Conservation (phyloP, 371 early-diverging fungal genomes). For the Dichotomocladium elegans region DNA sequence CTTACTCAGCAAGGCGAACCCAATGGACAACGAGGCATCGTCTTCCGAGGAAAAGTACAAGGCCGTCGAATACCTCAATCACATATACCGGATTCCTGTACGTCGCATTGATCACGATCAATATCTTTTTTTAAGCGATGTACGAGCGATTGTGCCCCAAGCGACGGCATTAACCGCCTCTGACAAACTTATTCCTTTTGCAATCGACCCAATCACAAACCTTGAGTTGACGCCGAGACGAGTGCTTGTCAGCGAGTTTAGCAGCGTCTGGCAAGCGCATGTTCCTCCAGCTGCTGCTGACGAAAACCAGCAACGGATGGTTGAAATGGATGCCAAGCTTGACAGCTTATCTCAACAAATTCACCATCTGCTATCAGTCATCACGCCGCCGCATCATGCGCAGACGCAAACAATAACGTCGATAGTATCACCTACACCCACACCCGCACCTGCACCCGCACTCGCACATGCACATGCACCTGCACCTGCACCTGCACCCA, state of each 20-base stretch:
- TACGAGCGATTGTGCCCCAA: constrained; percentile 30
- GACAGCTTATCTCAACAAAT: constrained; percentile 22
- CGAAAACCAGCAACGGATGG: constrained; percentile 4
- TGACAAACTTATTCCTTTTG: constrained; percentile 37
- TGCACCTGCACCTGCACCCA: neutral
- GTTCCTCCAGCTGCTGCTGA: constrained; percentile 18
- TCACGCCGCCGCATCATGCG: no score
- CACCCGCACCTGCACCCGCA: neutral
- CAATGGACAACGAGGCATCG: constrained; percentile 12
- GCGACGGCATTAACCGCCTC: constrained; percentile 35
- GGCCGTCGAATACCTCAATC: constrained; percentile 26
- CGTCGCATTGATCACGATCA: constrained; percentile 24
- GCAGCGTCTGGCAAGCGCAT: constrained; percentile 33
- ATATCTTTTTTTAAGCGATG: constrained; percentile 31
- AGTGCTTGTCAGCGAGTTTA: constrained; percentile 17
- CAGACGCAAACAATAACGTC: neutral
- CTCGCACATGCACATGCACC: neutral
- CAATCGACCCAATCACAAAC: constrained; percentile 18
- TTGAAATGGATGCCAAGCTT: constrained; percentile 25
- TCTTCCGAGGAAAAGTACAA: constrained; percentile 15
- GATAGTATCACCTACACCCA: no score
- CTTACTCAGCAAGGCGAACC: no score
- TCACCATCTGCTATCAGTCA: constrained; percentile 1
- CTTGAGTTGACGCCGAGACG: constrained; percentile 27
- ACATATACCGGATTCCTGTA: constrained; percentile 32